phyloP scores from a whole-genome alignment of 2,329 filamentous ascomycete species.

The Neospermospora avenae region DNA sequence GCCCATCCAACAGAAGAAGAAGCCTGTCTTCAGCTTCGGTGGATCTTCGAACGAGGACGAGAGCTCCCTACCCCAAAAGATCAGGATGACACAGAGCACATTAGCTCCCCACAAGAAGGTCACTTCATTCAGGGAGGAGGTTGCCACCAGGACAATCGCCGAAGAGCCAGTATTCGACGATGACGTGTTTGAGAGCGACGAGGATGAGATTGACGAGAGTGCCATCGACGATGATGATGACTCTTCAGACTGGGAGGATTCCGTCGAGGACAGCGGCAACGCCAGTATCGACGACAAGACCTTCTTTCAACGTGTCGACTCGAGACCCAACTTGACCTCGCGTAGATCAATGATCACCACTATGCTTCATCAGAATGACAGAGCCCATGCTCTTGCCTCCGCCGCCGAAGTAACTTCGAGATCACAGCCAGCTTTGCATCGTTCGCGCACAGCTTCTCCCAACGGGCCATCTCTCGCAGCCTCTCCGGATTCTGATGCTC shows the following conservation, averaged over 20 bases:
- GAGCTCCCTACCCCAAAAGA: slow-evolving; percentile 59
- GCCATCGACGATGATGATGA: slow-evolving; percentile 72
- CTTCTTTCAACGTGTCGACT: slow-evolving; percentile 89
- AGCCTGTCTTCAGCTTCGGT: slow-evolving; percentile 68
- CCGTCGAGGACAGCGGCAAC: slow-evolving; percentile 76
- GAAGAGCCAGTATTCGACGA: slow-evolving; percentile 49
- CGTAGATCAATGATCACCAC: slow-evolving; percentile 86
- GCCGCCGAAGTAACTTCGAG: slow-evolving; percentile 51
- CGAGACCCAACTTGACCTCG: slow-evolving; percentile 78
- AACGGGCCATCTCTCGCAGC: slow-evolving; percentile 63
- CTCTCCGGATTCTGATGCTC: slow-evolving; percentile 44
- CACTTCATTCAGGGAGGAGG: slow-evolving; percentile 76
- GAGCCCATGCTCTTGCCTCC: slow-evolving; percentile 65
- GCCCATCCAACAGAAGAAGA: slow-evolving; percentile 46
- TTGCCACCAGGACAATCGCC: slow-evolving; percentile 65
- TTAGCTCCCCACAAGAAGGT: slow-evolving; percentile 62
- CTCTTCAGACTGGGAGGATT: slow-evolving; percentile 57
- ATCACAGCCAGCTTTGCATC: slow-evolving; percentile 51
- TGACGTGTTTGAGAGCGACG: slow-evolving; percentile 58
- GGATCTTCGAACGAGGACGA: slow-evolving; percentile 81
- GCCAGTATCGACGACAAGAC: slow-evolving; percentile 77
- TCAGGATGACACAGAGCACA: slow-evolving; percentile 47
- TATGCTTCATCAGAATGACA: slow-evolving; percentile 78
- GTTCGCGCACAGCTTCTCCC: slow-evolving; percentile 63
- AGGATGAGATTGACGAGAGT: slow-evolving; percentile 73